Evolutionary conservation across 1,284 basidiomycete genomes (phyloP).

Genomic region (Sporisorium graminicola): DNA sequence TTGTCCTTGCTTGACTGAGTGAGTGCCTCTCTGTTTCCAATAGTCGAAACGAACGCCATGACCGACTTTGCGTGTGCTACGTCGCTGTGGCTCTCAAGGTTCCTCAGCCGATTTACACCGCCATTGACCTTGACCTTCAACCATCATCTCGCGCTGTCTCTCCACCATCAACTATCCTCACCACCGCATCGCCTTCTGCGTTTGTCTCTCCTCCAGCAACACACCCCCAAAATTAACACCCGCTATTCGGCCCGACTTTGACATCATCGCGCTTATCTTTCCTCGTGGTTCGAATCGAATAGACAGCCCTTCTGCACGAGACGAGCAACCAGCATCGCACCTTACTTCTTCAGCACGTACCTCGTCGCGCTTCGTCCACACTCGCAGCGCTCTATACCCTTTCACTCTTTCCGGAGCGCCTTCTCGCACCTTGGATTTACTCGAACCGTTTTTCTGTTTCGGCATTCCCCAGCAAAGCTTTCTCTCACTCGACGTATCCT

Average conservation of each 20-base stretch:
- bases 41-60: background rate
- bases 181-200: background rate
- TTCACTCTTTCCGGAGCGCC: background rate
- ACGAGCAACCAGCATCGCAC: constrained; percentile 1
- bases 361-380: background rate
- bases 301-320: background rate
- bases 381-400: background rate
- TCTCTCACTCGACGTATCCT: background rate
- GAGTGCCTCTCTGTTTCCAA: background rate
- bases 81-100: background rate
- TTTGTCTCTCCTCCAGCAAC: background rate
- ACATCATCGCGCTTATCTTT: background rate
- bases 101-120: background rate
- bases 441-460: background rate
- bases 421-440: background rate
- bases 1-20: too few relatives aligned
- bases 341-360: background rate
- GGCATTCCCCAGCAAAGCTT: background rate
- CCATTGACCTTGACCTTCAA: background rate
- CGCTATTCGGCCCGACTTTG: background rate
- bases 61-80: background rate
- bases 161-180: background rate
- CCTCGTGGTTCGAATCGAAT: background rate
- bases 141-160: constrained; percentile 3
- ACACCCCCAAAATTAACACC: background rate